Base-by-base conservation (phyloP, 2,329 filamentous ascomycete genomes). In the Fusarium euwallaceae region DNA sequence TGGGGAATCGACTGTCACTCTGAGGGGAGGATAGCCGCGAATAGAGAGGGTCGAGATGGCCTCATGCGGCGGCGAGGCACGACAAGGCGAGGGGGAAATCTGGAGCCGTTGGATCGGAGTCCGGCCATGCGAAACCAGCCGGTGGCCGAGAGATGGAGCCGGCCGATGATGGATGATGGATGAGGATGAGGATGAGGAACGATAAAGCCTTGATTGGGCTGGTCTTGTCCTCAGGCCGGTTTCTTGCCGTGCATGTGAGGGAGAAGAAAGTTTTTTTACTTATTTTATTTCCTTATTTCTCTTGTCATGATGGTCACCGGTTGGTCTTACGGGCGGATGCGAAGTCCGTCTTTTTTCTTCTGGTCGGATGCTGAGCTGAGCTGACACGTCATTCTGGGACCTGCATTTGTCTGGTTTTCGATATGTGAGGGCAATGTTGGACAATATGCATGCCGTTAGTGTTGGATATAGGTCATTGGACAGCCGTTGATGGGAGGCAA, bases 1-100 rank as follows among this genome's bases (percentile, higher is more conserved):
- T 73, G 76, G 75, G 75, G 66, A 76, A 71, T 77, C 74, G 62
- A 67, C 74, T 71, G 70, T 77, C 74, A 64, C 64, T 69, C 43
- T 39, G 22, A 51, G 36, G 8, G 34, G 43, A 65, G 27, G 58
- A 53, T 43, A 43, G 61, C 53, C 58, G 27, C 59, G 43, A 51
- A 53, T 60, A 60, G 61, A 55, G 48, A 55, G 66, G 56, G 72
- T 11, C 58, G 51, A 53, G 51, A 48, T 75, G 71, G 71, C 61
- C 74, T 77, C 71, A 69, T 76, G 63, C 66, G 39, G 56, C 66
- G 61, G 66, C 61, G 60, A 66, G 69, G 63, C 62, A 71, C 64
- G 65, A 66, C 22, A 39, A 67, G 51, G n/a, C 51, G 27, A 51
- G 64, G 72, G 68, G 68, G 66, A 37, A 53, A 39, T 27, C 48